Evolutionary conservation across 73 alveolate species (phyloP).

Genomic region (Durusdinium trenchii): DNA sequence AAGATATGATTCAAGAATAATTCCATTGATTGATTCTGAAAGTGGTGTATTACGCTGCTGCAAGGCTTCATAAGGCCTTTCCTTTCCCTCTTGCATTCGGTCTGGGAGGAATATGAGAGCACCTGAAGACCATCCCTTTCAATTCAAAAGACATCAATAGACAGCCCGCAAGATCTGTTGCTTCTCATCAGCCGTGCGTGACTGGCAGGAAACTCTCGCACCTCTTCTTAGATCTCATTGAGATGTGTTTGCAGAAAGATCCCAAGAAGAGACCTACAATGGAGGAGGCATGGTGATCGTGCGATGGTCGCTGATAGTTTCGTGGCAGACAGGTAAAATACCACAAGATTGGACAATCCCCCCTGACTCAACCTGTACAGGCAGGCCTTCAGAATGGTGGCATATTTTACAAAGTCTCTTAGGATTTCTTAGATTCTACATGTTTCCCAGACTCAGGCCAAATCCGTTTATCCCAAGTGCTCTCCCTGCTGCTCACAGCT

Average conservation of each 20-base stretch:
- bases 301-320: background rate
- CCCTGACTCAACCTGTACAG: background rate
- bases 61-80: too few relatives aligned
- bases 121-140: background rate
- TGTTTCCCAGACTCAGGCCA: background rate
- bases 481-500: background rate
- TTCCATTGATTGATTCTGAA: too few relatives aligned
- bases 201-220: constrained; percentile 70
- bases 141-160: too few relatives aligned
- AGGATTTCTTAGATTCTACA: background rate
- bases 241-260: constrained; percentile 92
- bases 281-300: constrained; percentile 44
- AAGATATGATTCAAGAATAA: too few relatives aligned
- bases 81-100: background rate
- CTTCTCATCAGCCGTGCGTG: background rate
- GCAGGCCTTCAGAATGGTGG: background rate
- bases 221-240: constrained; percentile 60
- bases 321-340: background rate
- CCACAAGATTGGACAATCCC: too few relatives aligned
- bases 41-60: too few relatives aligned
- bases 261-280: constrained; percentile 94
- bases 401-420: background rate
- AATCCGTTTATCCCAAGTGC: background rate
- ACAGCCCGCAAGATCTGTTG: too few relatives aligned
- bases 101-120: background rate